Conservation (phyloP, 148 eudicot species). For the Rhododendron vialii region DNA sequence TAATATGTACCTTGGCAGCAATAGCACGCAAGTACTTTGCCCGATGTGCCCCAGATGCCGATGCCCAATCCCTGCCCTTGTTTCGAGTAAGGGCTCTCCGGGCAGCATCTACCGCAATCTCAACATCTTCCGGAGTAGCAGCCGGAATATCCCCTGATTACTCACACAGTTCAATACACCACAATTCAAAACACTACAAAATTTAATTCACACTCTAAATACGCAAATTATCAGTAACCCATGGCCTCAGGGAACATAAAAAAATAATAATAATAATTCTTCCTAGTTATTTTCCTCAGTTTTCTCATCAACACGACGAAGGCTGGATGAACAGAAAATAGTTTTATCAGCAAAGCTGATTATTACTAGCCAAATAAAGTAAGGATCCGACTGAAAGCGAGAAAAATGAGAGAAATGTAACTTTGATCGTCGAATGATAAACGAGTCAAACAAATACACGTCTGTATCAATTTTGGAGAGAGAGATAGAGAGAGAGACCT, state of each 20-base stretch:
- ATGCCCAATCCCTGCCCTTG: conserved; percentile 71
- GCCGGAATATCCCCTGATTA: conserved; percentile 84
- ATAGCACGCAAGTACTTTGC: conserved; percentile 95
- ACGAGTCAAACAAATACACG: not conserved
- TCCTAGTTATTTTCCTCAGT: not conserved
- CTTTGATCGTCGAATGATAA: not conserved
- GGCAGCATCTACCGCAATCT: conserved; percentile 86
- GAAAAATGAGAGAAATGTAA: not conserved
- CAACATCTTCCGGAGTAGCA: conserved; percentile 88
- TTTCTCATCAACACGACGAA: not conserved
- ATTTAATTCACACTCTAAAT: not conserved
- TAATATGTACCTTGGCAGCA: conserved; percentile 62
- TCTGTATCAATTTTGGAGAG: not conserved
- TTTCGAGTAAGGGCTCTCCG: conserved; percentile 57
- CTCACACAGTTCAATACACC: not conserved
- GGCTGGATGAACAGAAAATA: not conserved
- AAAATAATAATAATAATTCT: not conserved
- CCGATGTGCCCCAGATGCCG: conserved; percentile 84
- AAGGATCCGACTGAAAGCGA: not conserved
- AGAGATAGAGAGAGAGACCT: conserved; percentile 33
- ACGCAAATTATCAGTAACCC: not conserved
- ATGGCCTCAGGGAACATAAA: not conserved
- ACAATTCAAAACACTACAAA: not conserved
- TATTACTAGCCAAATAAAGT: not conserved
- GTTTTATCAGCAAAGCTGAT: not conserved